These are phyloP conservation scores for Diophrys appendiculata DNA, from an alignment of 73 alveolate genomes.

Conservation along the genomic window DNA sequence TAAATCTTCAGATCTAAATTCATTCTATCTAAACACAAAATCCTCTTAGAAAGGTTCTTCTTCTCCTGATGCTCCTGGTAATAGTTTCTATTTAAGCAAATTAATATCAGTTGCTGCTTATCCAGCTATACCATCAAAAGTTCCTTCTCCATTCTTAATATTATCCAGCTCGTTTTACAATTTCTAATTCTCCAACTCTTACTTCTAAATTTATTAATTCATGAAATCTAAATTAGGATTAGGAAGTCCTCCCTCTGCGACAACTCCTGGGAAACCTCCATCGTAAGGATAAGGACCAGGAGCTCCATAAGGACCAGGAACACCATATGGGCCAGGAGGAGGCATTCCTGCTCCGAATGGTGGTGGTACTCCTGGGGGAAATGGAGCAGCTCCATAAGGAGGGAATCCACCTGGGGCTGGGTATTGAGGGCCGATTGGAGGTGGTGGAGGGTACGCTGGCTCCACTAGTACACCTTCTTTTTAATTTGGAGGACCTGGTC, in stretches of 20 bases:
- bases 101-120: neutral
- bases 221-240: neutral
- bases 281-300: too few relatives aligned
- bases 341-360: neutral
- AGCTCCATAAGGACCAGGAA: neutral
- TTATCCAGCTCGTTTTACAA: neutral
- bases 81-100: neutral
- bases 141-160: neutral
- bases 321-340: slow-evolving; percentile 12
- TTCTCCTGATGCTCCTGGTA: slow-evolving; percentile 13
- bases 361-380: neutral
- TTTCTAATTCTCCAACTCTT: slow-evolving; percentile 11
- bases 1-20: slow-evolving; percentile 79
- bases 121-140: neutral
- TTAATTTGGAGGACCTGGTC: neutral
- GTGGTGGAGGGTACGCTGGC: slow-evolving; percentile 9
- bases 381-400: neutral
- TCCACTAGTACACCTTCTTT: neutral
- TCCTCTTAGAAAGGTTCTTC: slow-evolving; percentile 42
- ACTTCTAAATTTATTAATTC: neutral
- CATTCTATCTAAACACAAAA: slow-evolving; percentile 69
- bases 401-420: slow-evolving; percentile 3
- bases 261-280: too few relatives aligned
- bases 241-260: too few relatives aligned
- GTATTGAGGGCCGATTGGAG: slow-evolving; percentile 1